Base-by-base conservation (phyloP, 148 eudicot species). In the Rhododendron griersonianum region DNA sequence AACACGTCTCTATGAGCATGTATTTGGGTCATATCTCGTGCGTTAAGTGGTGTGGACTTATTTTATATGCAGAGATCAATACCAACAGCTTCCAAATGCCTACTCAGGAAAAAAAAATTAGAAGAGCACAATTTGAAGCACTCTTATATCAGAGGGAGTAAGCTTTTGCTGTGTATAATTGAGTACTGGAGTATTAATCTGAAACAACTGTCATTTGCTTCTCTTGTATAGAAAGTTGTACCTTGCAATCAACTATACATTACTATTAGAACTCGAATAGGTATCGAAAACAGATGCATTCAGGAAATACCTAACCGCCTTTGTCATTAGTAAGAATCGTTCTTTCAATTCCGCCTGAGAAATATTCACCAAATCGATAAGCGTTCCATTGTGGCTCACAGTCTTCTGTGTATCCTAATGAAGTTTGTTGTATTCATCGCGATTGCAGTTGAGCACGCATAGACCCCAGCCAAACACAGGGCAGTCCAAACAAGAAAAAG, bases 401-500 rank as follows among this genome's bases (percentile, higher is more conserved):
- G 85, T 91, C 98, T 95, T 87, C 99, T 91, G 85, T 97, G 99
- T 44, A 91, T 91, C 91, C 99, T 93, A 25, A 97, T 94, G 83
- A 97, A 95, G 84, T 97, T 97, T 1, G 95, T 93, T 25, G 99
- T 97, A 71, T 93, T 93, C 91, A 97, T 83, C 1, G 89, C 90
- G 81, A 97, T 91, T 1, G 93, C 97, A 61, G 94, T 75, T 0
- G 96, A 93, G 84, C 98, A 95, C 0, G 89, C 92, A 82, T 94
- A 92, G 4, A 88, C 87, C 10, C 99, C 99, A 80, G 87, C 91
- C 90, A 95, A 82, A 86, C 94, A 94, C 77, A 95, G 83, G 0
- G 92, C 74, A 0, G 98, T 90, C 2, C 89, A 83, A 78, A 93
- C 86, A 87, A 95, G 45, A 71, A 93, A 85, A 8, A 95, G 88